These are phyloP conservation scores for Diaporthe batatas DNA, from an alignment of 2,329 filamentous ascomycete genomes.

Conservation along the genomic window DNA sequence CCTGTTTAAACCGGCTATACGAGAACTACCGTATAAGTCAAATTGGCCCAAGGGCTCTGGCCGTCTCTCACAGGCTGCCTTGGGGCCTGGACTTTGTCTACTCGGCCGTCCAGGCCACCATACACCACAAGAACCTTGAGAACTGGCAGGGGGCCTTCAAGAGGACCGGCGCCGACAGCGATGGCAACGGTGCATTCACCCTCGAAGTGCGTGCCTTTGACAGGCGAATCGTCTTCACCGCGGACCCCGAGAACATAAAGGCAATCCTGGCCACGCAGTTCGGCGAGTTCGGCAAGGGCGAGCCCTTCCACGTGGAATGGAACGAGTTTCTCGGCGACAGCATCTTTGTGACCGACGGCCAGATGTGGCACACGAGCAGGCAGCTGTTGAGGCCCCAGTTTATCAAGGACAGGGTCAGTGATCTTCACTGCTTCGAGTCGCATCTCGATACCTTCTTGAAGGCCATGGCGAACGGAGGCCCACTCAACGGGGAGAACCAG, in stretches of 20 bases:
- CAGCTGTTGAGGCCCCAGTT: constrained; percentile 89
- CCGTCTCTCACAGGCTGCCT: constrained; percentile 56
- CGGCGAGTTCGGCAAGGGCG: constrained; percentile 84
- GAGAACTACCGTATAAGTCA: constrained; percentile 60
- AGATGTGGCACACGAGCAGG: constrained; percentile 83
- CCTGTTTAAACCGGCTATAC: constrained; percentile 54
- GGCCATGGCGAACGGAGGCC: constrained; percentile 71
- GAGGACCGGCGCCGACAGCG: constrained; percentile 63
- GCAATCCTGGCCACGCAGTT: constrained; percentile 92
- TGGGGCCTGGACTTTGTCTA: constrained; percentile 76
- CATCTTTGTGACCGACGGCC: constrained; percentile 85
- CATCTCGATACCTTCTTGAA: constrained; percentile 82
- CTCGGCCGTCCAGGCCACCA: constrained; percentile 65
- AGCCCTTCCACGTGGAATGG: constrained; percentile 81
- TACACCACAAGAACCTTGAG: constrained; percentile 68
- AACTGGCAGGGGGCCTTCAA: constrained; percentile 71
- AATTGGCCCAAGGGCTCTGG: constrained; percentile 59
- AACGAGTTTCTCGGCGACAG: constrained; percentile 80
- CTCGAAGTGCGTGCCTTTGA: constrained; percentile 69
- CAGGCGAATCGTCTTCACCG: constrained; percentile 78
- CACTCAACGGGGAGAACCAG: constrained; percentile 71
- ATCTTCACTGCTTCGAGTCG: constrained; percentile 83
- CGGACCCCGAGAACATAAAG: constrained; percentile 91
- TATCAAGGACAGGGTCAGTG: constrained; percentile 84
- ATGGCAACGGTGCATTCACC: constrained; percentile 66